Evolutionary conservation across 1,139 yeast species (phyloP).

Genomic region (Nakaseomyces sp.): DNA sequence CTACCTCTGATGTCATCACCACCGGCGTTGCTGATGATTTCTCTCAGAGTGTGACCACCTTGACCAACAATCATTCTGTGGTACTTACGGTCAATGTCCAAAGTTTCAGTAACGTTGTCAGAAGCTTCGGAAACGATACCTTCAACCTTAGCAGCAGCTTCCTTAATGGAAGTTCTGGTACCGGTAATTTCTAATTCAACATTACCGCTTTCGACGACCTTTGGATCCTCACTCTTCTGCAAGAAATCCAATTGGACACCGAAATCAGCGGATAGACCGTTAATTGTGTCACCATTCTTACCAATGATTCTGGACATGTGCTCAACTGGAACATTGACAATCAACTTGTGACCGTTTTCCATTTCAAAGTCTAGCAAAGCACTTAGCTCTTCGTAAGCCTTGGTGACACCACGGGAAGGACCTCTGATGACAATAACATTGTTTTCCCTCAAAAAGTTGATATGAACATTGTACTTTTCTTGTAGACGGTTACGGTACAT

Average conservation of each 20-base stretch:
- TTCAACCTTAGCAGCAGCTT: slow-evolving; percentile 57
- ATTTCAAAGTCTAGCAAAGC: slow-evolving; percentile 81
- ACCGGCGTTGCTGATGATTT: slow-evolving; percentile 72
- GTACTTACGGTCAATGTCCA: slow-evolving; percentile 65
- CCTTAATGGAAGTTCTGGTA: slow-evolving; percentile 67
- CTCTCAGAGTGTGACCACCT: slow-evolving; percentile 67
- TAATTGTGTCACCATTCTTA: slow-evolving; percentile 75
- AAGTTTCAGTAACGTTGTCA: slow-evolving; percentile 51
- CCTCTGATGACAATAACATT: slow-evolving; percentile 80
- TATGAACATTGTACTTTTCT: slow-evolving; percentile 77
- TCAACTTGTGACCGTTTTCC: slow-evolving; percentile 68
- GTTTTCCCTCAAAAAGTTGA: slow-evolving; percentile 57
- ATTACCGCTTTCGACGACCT: slow-evolving; percentile 35
- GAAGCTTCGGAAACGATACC: slow-evolving; percentile 59
- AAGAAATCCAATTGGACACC: slow-evolving; percentile 67
- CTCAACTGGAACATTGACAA: slow-evolving; percentile 56
- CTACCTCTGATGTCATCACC: slow-evolving; percentile 47
- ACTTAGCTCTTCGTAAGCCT: slow-evolving; percentile 77
- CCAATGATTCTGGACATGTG: slow-evolving; percentile 85
- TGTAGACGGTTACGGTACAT: slow-evolving; percentile 75
- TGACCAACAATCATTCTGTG: slow-evolving; percentile 77
- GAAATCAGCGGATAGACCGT: slow-evolving; percentile 70
- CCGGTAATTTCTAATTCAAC: slow-evolving; percentile 71
- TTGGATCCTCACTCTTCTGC: slow-evolving; percentile 37
- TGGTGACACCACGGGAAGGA: slow-evolving; percentile 80